phyloP scores from a whole-genome alignment of 805 yeast genomes.

The Suhomyces sp. region DNA sequence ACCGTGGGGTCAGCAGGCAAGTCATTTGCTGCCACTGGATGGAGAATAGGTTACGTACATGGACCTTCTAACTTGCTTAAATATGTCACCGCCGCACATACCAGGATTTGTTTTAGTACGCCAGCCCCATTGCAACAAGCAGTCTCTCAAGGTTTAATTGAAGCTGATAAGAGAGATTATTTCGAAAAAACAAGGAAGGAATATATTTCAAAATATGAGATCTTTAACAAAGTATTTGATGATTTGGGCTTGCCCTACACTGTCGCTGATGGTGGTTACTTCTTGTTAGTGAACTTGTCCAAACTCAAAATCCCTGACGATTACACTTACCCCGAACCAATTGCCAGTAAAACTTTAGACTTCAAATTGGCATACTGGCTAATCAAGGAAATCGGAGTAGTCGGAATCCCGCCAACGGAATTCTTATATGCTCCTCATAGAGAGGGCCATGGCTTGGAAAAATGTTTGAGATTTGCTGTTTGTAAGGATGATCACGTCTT shows the following conservation, averaged over 20 bases:
- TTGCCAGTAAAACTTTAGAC: constrained; percentile 72
- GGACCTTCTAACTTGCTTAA: constrained; percentile 81
- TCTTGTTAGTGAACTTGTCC: constrained; percentile 81
- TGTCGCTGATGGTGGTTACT: constrained; percentile 90
- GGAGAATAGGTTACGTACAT: constrained; percentile 96
- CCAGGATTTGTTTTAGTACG: constrained; percentile 87
- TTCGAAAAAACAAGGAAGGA: constrained; percentile 66
- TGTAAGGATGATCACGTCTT: constrained; percentile 87
- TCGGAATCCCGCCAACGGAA: constrained; percentile 97
- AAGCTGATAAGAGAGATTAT: constrained; percentile 62
- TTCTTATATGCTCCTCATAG: constrained; percentile 68
- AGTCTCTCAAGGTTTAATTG: constrained; percentile 69
- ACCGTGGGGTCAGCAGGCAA: constrained; percentile 98
- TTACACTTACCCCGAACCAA: constrained; percentile 69
- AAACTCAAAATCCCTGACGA: constrained; percentile 77
- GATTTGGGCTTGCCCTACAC: constrained; percentile 89
- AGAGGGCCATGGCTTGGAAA: constrained; percentile 69
- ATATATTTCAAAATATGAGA: constrained; percentile 69
- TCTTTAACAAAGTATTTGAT: constrained; percentile 76
- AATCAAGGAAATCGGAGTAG: constrained; percentile 88
- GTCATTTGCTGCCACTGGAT: constrained; percentile 98
- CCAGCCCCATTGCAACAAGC: constrained; percentile 95
- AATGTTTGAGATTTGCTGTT: constrained; percentile 88
- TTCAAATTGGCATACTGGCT: constrained; percentile 91
- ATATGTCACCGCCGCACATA: constrained; percentile 85